phyloP scores from a whole-genome alignment of 148 eudicot species.

The Silene uniflora region DNA sequence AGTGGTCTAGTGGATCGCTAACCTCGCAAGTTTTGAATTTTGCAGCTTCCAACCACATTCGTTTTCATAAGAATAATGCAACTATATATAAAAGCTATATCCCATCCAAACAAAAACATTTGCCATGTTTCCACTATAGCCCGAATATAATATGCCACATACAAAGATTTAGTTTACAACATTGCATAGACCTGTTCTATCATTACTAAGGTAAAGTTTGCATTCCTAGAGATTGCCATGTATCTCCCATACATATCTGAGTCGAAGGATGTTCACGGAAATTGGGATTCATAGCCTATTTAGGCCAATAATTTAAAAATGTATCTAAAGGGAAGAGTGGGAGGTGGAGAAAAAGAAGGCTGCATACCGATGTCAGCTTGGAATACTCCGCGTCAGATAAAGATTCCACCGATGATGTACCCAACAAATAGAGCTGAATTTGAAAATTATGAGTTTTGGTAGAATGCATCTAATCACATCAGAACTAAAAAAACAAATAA shows the following conservation, averaged over 20 bases:
- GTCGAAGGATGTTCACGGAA: not conserved
- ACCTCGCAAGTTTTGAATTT: not conserved
- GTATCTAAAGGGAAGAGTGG: not conserved
- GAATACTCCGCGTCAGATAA: constrained; percentile 94
- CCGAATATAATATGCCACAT: not conserved
- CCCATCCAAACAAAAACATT: not conserved
- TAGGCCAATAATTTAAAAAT: not conserved
- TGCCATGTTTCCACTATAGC: not conserved
- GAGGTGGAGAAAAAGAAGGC: constrained; percentile 21
- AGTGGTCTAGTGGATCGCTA: too few relatives aligned
- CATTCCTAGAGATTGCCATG: not conserved
- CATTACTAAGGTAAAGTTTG: not conserved
- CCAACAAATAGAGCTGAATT: constrained; percentile 85
- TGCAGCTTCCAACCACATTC: too few relatives aligned
- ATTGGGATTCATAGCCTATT: not conserved
- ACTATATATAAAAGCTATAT: too few relatives aligned
- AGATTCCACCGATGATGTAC: constrained; percentile 75
- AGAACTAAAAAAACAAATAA: constrained; percentile 7
- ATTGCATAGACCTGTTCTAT: not conserved
- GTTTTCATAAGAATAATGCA: too few relatives aligned
- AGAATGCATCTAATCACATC: not conserved
- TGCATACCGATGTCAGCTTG: constrained; percentile 86
- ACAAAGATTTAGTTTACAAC: not conserved
- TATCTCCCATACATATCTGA: not conserved
- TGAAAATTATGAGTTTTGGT: not conserved